Evolutionary conservation across 2,329 filamentous ascomycete genomes (phyloP).

Genomic region (Lachnellula hyalina): DNA sequence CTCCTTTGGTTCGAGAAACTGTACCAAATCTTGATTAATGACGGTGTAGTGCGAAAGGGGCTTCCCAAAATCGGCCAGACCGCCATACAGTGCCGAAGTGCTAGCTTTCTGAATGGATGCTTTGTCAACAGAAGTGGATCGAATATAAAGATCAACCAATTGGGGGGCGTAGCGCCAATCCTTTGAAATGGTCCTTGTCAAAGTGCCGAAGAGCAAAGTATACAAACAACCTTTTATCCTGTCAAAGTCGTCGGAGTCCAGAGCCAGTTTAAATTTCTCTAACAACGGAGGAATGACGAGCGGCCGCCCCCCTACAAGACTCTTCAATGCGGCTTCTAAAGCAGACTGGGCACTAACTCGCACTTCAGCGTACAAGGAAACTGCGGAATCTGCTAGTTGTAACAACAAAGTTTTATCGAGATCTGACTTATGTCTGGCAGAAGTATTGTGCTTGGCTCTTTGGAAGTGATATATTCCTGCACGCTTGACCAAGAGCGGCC

Average conservation of each 20-base stretch:
- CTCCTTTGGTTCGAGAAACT: conserved; percentile 63
- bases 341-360: conserved; percentile 89
- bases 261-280: conserved; percentile 68
- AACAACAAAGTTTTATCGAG: conserved; percentile 80
- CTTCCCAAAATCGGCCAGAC: conserved; percentile 84
- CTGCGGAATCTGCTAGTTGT: conserved; percentile 82
- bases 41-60: conserved; percentile 82
- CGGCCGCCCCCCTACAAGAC: conserved; percentile 79
- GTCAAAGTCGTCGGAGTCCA: conserved; percentile 77
- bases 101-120: conserved; percentile 89
- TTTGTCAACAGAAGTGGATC: conserved; percentile 85
- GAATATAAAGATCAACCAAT: conserved; percentile 85
- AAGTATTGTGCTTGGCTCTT: conserved; percentile 88
- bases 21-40: conserved; percentile 64
- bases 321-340: conserved; percentile 88
- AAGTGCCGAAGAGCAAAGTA: conserved; percentile 79
- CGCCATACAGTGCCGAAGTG: conserved; percentile 69
- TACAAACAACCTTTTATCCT: conserved; percentile 94
- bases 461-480: conserved; percentile 94
- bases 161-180: conserved; percentile 94
- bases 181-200: conserved; percentile 79
- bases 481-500: conserved; percentile 84
- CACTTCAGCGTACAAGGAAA: conserved; percentile 91
- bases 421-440: conserved; percentile 81
- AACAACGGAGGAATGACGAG: conserved; percentile 88